Evolutionary conservation across 305 asterid genomes (phyloP), one percentile per base, ranked within the genome.

Genomic region (Striga hermonthica): DNA sequence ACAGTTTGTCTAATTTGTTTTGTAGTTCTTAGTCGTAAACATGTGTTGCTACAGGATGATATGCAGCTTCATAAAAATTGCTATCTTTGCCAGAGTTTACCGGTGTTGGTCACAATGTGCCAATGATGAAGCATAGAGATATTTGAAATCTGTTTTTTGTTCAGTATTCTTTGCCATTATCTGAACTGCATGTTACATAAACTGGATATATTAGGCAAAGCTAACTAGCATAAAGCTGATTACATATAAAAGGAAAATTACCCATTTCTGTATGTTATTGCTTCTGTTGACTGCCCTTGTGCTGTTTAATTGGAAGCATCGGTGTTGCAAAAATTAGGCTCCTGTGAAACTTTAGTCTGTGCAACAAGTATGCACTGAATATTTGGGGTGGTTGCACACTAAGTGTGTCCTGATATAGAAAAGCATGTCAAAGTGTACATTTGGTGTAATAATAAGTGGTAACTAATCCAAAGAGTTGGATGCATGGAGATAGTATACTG

Each of bases 11-110:
- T 53, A 7, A 9, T 28, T 54, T 50, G 8, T 64, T 70, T 63
- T 57, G 67, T 66, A 59, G 50, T 48, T 35, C 52, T 60, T 61
- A 60, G 60, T 78, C 35, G 37, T 61, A 34, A 56, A 57, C 61
- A 72, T 41, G 62, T 57, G 68, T 62, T 22, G 31, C 31, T 59
- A 44, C 40, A 58, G 45, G 66, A 49, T 62, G 59, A 47, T 36
- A 47, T n/a, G 1, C 31, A 47, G 58, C 65, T 69, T 58, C 34
- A 6, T 12, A 11, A 56, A 62, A 70, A 63, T 28, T 15, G 39
- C 60, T 43, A 37, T 63, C 59, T 57, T 72, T 56, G 37, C 36
- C 7, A 37, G 63, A 45, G 44, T 64, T 74, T 54, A 40, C 61
- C 39, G 41, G 47, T 59, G 48, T 57, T 39, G 40, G n/a, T 58